phyloP scores from a whole-genome alignment of 2,329 filamentous ascomycete species.

The Sporothrix schenckii region DNA sequence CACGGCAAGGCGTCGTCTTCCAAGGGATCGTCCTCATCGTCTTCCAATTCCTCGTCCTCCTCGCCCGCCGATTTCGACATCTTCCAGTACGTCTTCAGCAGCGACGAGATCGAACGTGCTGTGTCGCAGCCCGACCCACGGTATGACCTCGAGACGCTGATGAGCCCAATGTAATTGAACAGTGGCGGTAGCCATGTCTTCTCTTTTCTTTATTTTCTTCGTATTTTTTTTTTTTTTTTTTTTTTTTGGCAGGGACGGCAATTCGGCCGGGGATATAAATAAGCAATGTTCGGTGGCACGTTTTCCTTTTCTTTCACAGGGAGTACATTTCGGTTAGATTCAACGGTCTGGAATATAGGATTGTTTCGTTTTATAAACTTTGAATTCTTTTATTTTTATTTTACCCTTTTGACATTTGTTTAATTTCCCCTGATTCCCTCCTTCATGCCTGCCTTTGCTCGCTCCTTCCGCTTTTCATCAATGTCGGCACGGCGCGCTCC shows the following conservation, averaged over 20 bases:
- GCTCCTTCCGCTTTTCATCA: background rate
- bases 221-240: no score
- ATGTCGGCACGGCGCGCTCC: slow-evolving; percentile 9
- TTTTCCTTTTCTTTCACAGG: slow-evolving; percentile 24
- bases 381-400: background rate
- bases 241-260: background rate
- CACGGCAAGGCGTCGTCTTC: slow-evolving; percentile 42
- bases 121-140: slow-evolving; percentile 58
- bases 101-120: slow-evolving; percentile 54
- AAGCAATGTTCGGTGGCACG: background rate
- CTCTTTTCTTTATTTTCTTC: no score
- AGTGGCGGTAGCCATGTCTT: background rate
- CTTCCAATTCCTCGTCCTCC: slow-evolving; percentile 29
- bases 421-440: background rate
- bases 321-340: background rate
- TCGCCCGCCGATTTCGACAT: slow-evolving; percentile 54
- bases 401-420: background rate
- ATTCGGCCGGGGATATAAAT: background rate
- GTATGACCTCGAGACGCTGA: slow-evolving; percentile 58
- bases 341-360: slow-evolving; percentile 6
- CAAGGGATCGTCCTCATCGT: slow-evolving; percentile 33
- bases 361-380: no score
- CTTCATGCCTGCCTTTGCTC: background rate
- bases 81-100: slow-evolving; percentile 57
- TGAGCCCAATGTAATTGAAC: slow-evolving; percentile 40